phyloP scores from a whole-genome alignment of 2,329 filamentous ascomycete genomes.

The Rhexocercosporidium sp. region DNA sequence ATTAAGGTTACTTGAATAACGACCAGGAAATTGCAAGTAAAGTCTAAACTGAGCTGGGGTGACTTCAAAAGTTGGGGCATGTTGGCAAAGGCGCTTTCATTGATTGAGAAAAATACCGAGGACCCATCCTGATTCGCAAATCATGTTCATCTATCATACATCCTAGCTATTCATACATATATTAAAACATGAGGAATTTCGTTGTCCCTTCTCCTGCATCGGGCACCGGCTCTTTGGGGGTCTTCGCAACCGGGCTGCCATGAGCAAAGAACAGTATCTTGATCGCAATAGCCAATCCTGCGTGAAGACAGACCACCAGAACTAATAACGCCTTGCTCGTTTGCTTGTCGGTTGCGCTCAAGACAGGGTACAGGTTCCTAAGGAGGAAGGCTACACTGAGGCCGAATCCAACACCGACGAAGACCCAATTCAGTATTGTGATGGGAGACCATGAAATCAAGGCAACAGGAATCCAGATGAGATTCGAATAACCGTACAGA shows the following conservation, averaged over 20 bases:
- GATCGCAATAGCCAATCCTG: slow-evolving; percentile 89
- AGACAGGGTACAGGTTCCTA: slow-evolving; percentile 86
- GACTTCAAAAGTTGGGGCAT: neutral
- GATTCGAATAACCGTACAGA: slow-evolving; percentile 93
- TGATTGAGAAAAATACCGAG: neutral
- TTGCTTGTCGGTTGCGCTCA: slow-evolving; percentile 91
- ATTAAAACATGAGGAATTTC: slow-evolving; percentile 31
- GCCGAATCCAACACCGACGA: slow-evolving; percentile 85
- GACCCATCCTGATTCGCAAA: neutral
- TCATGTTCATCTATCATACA: neutral
- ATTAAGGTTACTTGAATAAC: neutral
- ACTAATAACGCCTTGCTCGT: slow-evolving; percentile 87
- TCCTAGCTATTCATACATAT: neutral
- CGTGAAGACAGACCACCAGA: slow-evolving; percentile 82
- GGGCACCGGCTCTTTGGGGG: slow-evolving; percentile 17
- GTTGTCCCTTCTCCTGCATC: slow-evolving; percentile 17
- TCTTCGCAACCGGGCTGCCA: slow-evolving; percentile 59
- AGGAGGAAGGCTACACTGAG: slow-evolving; percentile 84
- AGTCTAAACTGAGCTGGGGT: neutral
- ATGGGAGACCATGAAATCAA: slow-evolving; percentile 89
- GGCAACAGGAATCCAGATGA: slow-evolving; percentile 96
- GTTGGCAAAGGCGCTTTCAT: neutral
- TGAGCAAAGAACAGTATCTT: slow-evolving; percentile 97
- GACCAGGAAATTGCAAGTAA: neutral
- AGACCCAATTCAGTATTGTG: slow-evolving; percentile 87